These are phyloP conservation scores for Coprinopsis cinerea DNA, from an alignment of 768 basidiomycete species.

Conservation along the genomic window DNA sequence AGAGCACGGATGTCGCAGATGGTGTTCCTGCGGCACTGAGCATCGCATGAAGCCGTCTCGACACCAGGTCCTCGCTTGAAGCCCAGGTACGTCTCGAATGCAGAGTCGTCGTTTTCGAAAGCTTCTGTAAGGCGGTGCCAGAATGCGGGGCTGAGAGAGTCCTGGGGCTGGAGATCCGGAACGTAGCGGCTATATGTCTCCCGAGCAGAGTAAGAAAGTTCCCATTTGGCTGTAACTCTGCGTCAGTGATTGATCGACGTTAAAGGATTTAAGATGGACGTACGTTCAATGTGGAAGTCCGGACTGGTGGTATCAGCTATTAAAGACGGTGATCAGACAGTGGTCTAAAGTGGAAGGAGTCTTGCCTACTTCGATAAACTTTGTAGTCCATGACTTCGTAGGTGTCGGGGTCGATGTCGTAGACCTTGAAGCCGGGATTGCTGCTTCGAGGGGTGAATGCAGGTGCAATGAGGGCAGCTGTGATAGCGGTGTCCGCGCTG, in stretches of 20 bases:
- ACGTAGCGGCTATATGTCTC: constrained; percentile 41
- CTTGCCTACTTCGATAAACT: constrained; percentile 41
- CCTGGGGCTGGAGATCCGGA: constrained; percentile 31
- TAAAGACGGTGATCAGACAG: no score
- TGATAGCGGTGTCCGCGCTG: constrained; percentile 39
- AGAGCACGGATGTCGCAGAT: constrained; percentile 21
- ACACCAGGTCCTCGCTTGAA: constrained; percentile 18
- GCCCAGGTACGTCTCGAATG: not conserved
- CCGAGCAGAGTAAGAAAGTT: constrained; percentile 52
- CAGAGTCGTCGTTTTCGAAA: constrained; percentile 24
- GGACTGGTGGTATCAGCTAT: constrained; percentile 38
- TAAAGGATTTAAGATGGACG: not conserved
- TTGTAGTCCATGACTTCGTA: constrained; percentile 58
- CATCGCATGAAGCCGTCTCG: constrained; percentile 16
- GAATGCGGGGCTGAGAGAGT: constrained; percentile 43
- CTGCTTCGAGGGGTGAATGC: constrained; percentile 57
- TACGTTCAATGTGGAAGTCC: constrained; percentile 42
- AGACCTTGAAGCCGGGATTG: constrained; percentile 52
- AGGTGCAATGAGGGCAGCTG: no score
- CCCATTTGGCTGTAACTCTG: constrained; percentile 37
- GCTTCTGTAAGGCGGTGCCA: constrained; percentile 58
- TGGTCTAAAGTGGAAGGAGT: not conserved
- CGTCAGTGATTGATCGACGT: not conserved
- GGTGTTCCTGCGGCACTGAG: constrained; percentile 18
- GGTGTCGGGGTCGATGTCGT: constrained; percentile 62